Percentiles rank a stretch among this genome's conserved stretches.
Conservation (phyloP, 2,329 filamentous ascomycete genomes). For the Madurella mycetomatis region DNA sequence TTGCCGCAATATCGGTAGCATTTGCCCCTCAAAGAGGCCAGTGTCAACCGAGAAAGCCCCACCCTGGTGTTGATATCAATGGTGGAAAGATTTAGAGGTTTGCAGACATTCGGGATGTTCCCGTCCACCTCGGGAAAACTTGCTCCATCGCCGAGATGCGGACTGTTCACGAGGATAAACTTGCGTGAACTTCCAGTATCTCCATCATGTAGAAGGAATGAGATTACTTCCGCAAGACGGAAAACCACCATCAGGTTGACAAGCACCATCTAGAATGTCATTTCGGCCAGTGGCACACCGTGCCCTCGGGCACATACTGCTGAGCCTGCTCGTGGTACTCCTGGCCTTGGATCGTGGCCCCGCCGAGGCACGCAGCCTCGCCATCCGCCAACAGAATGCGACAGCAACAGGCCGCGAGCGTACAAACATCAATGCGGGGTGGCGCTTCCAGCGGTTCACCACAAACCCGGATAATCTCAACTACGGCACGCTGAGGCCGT, state of each 20-base stretch:
- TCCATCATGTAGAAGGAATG: too few species aligned
- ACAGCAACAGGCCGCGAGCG: slow-evolving; percentile 12
- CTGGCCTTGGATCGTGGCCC: neutral
- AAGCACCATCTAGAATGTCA: neutral
- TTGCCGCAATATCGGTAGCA: too few species aligned
- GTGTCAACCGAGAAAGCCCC: too few species aligned
- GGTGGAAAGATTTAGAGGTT: too few species aligned
- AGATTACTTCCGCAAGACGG: too few species aligned
- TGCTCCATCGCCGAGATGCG: too few species aligned
- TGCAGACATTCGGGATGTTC: too few species aligned
- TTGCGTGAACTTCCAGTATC: too few species aligned
- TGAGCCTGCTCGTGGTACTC: neutral
- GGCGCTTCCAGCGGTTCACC: slow-evolving; percentile 21
- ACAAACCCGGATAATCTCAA: slow-evolving; percentile 17
- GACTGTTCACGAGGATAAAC: too few species aligned
- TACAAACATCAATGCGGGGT: slow-evolving; percentile 19
- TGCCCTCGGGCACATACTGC: neutral
- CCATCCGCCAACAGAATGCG: neutral
- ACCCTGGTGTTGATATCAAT: too few species aligned
- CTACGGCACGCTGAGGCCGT: slow-evolving; percentile 28
- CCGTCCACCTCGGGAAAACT: too few species aligned
- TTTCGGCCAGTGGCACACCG: neutral
- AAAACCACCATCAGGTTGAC: neutral
- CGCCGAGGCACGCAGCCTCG: neutral
- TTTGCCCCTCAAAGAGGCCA: too few species aligned